Conservation (phyloP, 2,329 filamentous ascomycete species). For the Alternaria viburni region DNA sequence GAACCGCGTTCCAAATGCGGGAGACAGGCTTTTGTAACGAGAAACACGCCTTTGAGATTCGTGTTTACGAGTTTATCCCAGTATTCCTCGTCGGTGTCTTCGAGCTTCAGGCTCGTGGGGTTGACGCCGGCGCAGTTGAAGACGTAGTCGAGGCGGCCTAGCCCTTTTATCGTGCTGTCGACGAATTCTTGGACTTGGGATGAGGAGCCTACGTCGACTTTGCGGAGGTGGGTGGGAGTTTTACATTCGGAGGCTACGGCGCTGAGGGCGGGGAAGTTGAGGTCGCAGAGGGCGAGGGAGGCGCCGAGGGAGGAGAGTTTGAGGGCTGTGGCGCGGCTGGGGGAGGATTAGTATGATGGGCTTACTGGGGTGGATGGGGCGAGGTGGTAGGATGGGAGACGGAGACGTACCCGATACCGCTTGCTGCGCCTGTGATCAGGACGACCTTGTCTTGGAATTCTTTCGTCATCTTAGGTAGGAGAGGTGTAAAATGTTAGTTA, state of each 20-base stretch:
- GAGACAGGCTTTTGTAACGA: constrained; percentile 52
- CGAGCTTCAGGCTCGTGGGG: constrained; percentile 51
- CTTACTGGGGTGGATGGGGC: not conserved
- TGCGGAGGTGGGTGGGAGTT: constrained; percentile 34
- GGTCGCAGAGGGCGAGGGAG: constrained; percentile 42
- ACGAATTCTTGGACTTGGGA: constrained; percentile 54
- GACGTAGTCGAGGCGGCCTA: constrained; percentile 49
- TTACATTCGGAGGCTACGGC: constrained; percentile 42
- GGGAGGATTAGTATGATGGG: not conserved
- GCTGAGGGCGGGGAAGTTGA: constrained; percentile 51
- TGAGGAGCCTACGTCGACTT: constrained; percentile 56
- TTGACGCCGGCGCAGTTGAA: constrained; percentile 59
- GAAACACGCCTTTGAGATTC: constrained; percentile 56
- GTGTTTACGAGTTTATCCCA: constrained; percentile 55
- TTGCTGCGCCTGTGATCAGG: constrained; percentile 40
- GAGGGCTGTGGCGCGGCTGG: constrained; percentile 53
- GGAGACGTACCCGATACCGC: constrained; percentile 55
- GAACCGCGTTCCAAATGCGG: constrained; percentile 41
- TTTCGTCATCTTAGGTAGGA: constrained; percentile 27
- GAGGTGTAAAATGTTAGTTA: too few relatives aligned
- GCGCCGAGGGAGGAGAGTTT: constrained; percentile 56
- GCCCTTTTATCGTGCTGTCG: constrained; percentile 40
- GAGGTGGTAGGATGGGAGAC: not conserved
- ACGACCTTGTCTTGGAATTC: constrained; percentile 40
- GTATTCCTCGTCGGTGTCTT: constrained; percentile 54